Base-by-base conservation (phyloP, 768 basidiomycete genomes). In the Serendipita sp. region DNA sequence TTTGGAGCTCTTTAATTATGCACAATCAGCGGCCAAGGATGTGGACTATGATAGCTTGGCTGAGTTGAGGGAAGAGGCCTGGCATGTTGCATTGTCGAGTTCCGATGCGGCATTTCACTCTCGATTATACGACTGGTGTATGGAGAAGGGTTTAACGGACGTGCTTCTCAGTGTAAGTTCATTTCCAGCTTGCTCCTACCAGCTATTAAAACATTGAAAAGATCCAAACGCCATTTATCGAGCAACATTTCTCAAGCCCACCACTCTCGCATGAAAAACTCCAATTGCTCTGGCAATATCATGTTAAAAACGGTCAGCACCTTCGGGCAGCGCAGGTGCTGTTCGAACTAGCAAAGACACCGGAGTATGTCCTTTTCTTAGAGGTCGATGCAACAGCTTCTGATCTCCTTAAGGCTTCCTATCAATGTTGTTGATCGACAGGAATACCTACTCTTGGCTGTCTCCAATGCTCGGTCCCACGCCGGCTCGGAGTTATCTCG, bases 251-350 rank as follows among this genome's bases (percentile, higher is more conserved):
- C 30, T 79, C 81, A 66, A 81, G 88, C 61, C 88, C 90, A 63
- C 92, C 92, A 20, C 74, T 79, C 1, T 86, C 85, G 0, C 83
- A 88, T 16, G 80, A 87, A 66, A 92, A 93, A 70, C 84, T 80
- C 69, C 90, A 98, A 68, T 74, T 99, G 1, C 76, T 98, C 2
- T 98, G 96, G 96, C 90, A 97, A 69, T 97, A 90, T 74, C 95
- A 96, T 69, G 92, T 95, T 61, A 89, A 95, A 68, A 86, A 90
- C 67, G 86, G 87, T 0, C 87, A 92, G 67, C 88, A 88, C 33
- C 71, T 93, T 50, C 81, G 88, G 45, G 95, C 96, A 2, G 94
- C 96, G 1, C 84, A 88, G 70, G 86, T 95, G 0, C 80, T 98
- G 48, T 81, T 81, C 13, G 76, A 80, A 14, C 75, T 98, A 51